phyloP scores from a whole-genome alignment of 768 basidiomycete species.

The Austroboletus eburneus region DNA sequence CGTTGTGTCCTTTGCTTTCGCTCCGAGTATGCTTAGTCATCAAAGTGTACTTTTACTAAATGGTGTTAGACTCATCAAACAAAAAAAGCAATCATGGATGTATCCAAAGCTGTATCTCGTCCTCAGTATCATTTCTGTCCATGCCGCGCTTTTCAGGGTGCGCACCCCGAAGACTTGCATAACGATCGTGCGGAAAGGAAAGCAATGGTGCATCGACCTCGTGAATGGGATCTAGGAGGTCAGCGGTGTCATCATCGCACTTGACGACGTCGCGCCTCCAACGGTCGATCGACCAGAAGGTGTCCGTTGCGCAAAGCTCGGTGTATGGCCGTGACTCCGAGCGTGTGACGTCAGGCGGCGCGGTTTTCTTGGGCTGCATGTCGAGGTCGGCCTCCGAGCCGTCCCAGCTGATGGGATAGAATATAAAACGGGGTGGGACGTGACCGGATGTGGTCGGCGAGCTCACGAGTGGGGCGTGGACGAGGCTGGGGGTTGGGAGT shows the following conservation, averaged over 20 bases:
- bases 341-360: neutral
- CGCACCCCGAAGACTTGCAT: neutral
- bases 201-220: slow-evolving; percentile 11
- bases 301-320: slow-evolving; percentile 27
- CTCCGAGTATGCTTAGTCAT: too few relatives aligned
- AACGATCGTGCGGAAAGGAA: slow-evolving; percentile 5
- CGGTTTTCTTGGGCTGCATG: slow-evolving; percentile 28
- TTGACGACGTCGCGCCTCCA: slow-evolving; percentile 20
- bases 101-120: slow-evolving; percentile 15
- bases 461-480: slow-evolving; percentile 13
- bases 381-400: slow-evolving; percentile 12
- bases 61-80: too few relatives aligned
- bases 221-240: slow-evolving; percentile 17
- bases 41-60: too few relatives aligned
- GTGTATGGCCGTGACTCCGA: slow-evolving; percentile 9
- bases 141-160: too few relatives aligned
- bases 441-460: neutral
- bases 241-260: neutral
- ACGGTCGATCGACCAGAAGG: slow-evolving; percentile 19
- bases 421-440: slow-evolving; percentile 20
- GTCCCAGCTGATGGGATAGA: slow-evolving; percentile 27
- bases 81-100: slow-evolving; percentile 5
- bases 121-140: slow-evolving; percentile 4
- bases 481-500: slow-evolving; percentile 24
- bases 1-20: too few relatives aligned